Percentiles rank a stretch among this genome's conserved stretches.
These are phyloP conservation scores for Penicillium sp. DNA, from an alignment of 2,329 filamentous ascomycete genomes.

Conservation along the genomic window DNA sequence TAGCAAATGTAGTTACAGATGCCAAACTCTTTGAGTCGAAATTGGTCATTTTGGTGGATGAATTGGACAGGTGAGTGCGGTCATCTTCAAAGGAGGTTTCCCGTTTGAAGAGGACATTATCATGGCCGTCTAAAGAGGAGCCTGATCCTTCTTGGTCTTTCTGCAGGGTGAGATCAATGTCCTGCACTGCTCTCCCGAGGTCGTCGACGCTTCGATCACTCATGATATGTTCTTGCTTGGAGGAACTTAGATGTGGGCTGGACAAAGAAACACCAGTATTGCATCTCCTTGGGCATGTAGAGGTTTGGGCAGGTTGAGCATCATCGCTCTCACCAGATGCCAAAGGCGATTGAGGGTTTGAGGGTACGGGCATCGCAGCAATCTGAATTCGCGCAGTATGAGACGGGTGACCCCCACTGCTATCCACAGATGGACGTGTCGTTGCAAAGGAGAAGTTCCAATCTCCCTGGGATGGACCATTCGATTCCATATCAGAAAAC, in stretches of 20 bases:
- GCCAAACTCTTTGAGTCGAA: conserved; percentile 91
- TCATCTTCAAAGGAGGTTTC: conserved; percentile 43
- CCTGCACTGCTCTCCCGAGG: conserved; percentile 32
- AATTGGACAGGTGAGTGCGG: conserved; percentile 49
- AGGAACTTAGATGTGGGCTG: conserved; percentile 17
- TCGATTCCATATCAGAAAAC: conserved; percentile 29
- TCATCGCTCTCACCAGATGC: conserved; percentile 25
- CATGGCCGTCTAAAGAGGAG: conserved; percentile 26
- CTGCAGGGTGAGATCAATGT: conserved; percentile 27
- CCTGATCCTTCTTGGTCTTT: conserved; percentile 24
- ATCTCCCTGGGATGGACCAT: conserved; percentile 25
- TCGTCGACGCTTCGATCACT: conserved; percentile 26
- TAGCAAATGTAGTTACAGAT: conserved; percentile 88
- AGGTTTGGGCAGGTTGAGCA: conserved; percentile 17
- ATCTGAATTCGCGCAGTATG: conserved; percentile 30
- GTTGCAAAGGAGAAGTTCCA: conserved; percentile 65
- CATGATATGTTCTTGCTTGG: conserved; percentile 14
- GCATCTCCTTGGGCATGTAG: conserved; percentile 17
- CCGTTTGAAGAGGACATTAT: conserved; percentile 30
- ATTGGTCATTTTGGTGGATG: conserved; percentile 76
- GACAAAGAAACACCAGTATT: conserved; percentile 16
- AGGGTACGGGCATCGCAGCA: conserved; percentile 39
- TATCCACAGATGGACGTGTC: conserved; percentile 44
- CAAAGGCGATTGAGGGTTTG: conserved; percentile 23
- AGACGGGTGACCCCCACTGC: conserved; percentile 5